Percentiles rank a stretch among this genome's conserved stretches.
Evolutionary conservation across 2,329 filamentous ascomycete species (phyloP).

Genomic region (Aspergillus nomiae): DNA sequence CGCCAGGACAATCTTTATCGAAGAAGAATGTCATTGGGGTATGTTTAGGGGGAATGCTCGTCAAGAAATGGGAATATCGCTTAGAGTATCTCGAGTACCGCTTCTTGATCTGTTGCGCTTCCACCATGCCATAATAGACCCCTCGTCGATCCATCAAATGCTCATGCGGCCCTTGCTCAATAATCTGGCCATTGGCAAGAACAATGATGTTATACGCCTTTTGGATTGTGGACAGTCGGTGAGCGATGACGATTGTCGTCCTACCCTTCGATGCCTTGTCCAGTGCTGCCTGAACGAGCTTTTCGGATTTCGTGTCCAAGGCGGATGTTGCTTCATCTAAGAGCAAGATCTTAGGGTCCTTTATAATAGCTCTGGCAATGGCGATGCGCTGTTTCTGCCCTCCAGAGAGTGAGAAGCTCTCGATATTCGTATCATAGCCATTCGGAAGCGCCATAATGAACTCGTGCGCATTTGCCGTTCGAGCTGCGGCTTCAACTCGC

Average conservation of each 20-base stretch:
- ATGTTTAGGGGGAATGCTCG: neutral
- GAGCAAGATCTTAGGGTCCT: constrained; percentile 81
- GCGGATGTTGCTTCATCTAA: constrained; percentile 90
- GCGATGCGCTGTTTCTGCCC: constrained; percentile 44
- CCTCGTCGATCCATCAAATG: constrained; percentile 66
- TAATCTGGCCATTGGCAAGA: constrained; percentile 73
- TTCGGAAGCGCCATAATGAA: constrained; percentile 75
- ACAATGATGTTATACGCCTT: constrained; percentile 55
- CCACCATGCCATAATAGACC: constrained; percentile 77
- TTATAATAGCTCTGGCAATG: constrained; percentile 82
- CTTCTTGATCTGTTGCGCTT: constrained; percentile 62
- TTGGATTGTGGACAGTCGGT: constrained; percentile 78
- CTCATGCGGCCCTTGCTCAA: constrained; percentile 84
- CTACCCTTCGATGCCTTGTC: constrained; percentile 80
- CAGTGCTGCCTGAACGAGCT: constrained; percentile 83
- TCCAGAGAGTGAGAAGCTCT: constrained; percentile 16
- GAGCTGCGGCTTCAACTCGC: constrained; percentile 22
- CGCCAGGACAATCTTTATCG: constrained; percentile 9
- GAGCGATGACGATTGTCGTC: constrained; percentile 89
- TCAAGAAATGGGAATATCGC: neutral
- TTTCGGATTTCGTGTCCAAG: constrained; percentile 87
- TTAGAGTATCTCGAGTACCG: neutral
- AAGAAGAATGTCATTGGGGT: constrained; percentile 13
- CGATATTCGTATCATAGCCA: constrained; percentile 35
- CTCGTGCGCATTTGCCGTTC: constrained; percentile 66